phyloP scores from a whole-genome alignment of 2,329 filamentous ascomycete genomes.

The Didymella exigua region DNA sequence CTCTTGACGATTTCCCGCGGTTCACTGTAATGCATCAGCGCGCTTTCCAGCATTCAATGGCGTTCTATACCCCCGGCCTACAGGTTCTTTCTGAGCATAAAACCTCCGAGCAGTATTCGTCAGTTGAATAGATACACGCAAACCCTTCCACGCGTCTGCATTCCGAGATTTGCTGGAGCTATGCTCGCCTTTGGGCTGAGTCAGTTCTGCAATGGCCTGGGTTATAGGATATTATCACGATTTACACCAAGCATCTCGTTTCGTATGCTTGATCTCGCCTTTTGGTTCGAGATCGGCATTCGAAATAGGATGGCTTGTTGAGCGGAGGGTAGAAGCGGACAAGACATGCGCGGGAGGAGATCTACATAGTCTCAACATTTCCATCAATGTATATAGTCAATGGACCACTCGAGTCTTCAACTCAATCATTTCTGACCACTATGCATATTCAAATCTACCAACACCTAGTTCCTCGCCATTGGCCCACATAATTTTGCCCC shows the following conservation, averaged over 20 bases:
- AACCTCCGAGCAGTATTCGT: not conserved
- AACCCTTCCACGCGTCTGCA: not conserved
- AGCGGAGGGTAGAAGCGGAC: too few species aligned
- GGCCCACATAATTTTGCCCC: too few species aligned
- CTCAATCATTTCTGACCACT: too few species aligned
- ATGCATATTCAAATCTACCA: too few species aligned
- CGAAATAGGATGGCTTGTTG: too few species aligned
- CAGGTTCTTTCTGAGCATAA: not conserved
- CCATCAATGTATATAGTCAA: too few species aligned
- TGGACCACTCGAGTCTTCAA: too few species aligned
- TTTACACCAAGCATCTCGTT: not conserved
- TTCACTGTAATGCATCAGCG: not conserved
- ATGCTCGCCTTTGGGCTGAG: not conserved
- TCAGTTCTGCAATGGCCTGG: not conserved
- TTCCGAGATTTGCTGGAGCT: not conserved
- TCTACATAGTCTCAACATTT: too few species aligned
- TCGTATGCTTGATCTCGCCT: not conserved
- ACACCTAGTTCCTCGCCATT: too few species aligned
- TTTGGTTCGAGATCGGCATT: not conserved
- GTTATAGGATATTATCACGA: not conserved
- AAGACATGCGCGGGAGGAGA: too few species aligned
- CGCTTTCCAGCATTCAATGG: not conserved
- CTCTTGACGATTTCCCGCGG: not conserved
- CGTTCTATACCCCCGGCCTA: not conserved
- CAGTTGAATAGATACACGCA: not conserved